phyloP scores from a whole-genome alignment of 1,139 yeast genomes.

The Yamadazyma siamensis region DNA sequence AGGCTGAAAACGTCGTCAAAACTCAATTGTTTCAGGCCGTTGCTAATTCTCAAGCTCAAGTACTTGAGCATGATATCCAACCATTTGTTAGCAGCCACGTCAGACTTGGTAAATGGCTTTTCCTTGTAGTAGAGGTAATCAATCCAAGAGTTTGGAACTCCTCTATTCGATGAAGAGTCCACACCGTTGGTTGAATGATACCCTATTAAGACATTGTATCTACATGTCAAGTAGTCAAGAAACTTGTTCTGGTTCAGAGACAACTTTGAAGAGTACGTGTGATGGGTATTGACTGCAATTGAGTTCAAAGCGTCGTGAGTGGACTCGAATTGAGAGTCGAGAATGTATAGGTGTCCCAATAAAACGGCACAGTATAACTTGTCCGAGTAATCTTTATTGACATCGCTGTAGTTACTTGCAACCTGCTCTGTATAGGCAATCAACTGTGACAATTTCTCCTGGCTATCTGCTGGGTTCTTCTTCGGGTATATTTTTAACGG shows the following conservation, averaged over 20 bases:
- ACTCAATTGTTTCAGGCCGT: conserved; percentile 19
- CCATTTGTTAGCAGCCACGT: conserved; percentile 40
- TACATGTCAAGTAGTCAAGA: conserved; percentile 31
- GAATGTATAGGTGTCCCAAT: conserved; percentile 34
- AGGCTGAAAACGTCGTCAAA: conserved; percentile 21
- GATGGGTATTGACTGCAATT: conserved; percentile 14
- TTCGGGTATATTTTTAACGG: conserved; percentile 18
- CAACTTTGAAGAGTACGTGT: conserved; percentile 12
- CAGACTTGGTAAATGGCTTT: conserved; percentile 30
- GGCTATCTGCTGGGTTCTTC: conserved; percentile 11
- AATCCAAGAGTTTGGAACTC: conserved; percentile 20
- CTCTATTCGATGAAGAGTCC: conserved; percentile 10
- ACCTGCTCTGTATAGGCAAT: conserved; percentile 28
- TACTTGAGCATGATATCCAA: conserved; percentile 28
- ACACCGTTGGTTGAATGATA: conserved; percentile 7
- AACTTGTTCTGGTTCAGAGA: conserved; percentile 21
- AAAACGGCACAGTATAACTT: conserved; percentile 31
- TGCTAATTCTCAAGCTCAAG: conserved; percentile 22
- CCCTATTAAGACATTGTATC: conserved; percentile 36
- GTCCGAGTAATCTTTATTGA: conserved; percentile 27
- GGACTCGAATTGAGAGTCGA: conserved; percentile 24
- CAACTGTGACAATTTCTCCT: conserved; percentile 27
- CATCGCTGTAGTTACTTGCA: conserved; percentile 24
- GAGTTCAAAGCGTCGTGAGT: conserved; percentile 19
- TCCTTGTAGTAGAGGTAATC: conserved; percentile 26